Base-by-base conservation (phyloP, 768 basidiomycete genomes). In the Auricularia auricula-judae region DNA sequence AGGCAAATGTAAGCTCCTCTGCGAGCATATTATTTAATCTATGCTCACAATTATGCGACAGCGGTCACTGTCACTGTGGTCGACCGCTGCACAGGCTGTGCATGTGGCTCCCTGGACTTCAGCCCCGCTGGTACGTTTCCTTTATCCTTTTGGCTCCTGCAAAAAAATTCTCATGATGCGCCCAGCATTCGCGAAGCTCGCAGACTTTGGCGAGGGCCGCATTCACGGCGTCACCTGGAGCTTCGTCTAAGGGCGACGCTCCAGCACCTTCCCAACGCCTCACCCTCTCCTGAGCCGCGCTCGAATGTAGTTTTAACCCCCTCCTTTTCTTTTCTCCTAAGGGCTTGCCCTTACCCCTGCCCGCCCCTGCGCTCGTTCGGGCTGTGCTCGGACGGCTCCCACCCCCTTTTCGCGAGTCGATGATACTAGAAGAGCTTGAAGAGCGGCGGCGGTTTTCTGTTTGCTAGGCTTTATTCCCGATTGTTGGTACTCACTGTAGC, bases 51-150 rank as follows among this genome's bases (percentile, higher is more conserved):
- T 29, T 29, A 29, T 29, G 29, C 29, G 29, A 29, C 39, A 35
- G 70, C 69, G 1, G 76, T 85, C 61, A 75, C 71, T 0, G 82
- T 87, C 23, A 71, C 73, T 0, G 71, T 89, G 67, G 79, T 77
- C 4, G 90, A 93, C 72, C 79, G 88, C 23, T 91, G 90, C 70
- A 70, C 62, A 0, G 86, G 71, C 16, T 92, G 89, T 67, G 66
- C 66, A 0, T 0, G 73, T 5, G 77, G 72, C 61, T 79, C 82
- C 70, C 80, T 51, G 4, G 67, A 90, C 74, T 79, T 91, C 67
- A 84, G 86, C 16, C 84, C 82, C 4, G 1, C 73, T 42, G 39
- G 39, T 42, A 42, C 39, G 39, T 29, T 29, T 29, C 29, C 29
- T 29, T 29, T 29, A 2, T 29, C 29, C 29, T 29, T 29, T 3